A percentile compares a stretch with the other conserved stretches of the same genome.
Evolutionary conservation across 352 stramenopile genomes (phyloP).

Genomic region (Elongisporangium undulatum): DNA sequence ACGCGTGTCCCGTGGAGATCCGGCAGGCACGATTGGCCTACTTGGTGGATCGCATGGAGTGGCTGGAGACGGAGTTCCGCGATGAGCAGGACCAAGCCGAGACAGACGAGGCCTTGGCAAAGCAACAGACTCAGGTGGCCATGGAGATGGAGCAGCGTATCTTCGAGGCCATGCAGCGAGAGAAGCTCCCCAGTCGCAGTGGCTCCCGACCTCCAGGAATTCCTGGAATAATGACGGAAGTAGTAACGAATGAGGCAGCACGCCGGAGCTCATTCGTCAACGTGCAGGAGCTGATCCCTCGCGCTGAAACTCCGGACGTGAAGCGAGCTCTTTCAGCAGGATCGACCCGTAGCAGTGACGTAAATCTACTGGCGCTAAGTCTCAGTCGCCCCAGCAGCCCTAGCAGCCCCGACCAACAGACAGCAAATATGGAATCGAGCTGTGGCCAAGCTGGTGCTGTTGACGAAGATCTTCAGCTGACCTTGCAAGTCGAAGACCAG

Average conservation of each 20-base stretch:
- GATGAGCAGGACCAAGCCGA: constrained; percentile 16
- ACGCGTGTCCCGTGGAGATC: constrained; percentile 44
- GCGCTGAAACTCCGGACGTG: not conserved
- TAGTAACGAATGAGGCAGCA: not conserved
- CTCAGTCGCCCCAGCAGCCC: not conserved
- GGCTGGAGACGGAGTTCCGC: constrained; percentile 27
- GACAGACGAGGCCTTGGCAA: constrained; percentile 18
- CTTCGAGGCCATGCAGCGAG: constrained; percentile 21
- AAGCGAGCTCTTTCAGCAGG: not conserved
- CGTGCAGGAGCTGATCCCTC: not conserved
- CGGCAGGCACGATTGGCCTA: constrained; percentile 38
- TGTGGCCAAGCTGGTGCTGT: no score
- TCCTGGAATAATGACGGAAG: not conserved
- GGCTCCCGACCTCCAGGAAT: not conserved
- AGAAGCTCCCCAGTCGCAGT: constrained; percentile 3
- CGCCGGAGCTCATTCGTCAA: not conserved
- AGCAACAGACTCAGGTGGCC: constrained; percentile 9
- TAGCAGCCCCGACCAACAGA: not conserved
- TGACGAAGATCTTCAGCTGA: not conserved
- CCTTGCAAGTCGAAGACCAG: not conserved
- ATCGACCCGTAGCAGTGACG: not conserved
- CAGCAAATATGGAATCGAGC: no score
- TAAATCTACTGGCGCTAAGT: not conserved
- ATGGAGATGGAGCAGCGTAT: constrained; percentile 31
- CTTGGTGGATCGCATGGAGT: constrained; percentile 34